These are phyloP conservation scores for Candolleomyces efflorescens DNA, from an alignment of 768 basidiomycete genomes.

Conservation along the genomic window DNA sequence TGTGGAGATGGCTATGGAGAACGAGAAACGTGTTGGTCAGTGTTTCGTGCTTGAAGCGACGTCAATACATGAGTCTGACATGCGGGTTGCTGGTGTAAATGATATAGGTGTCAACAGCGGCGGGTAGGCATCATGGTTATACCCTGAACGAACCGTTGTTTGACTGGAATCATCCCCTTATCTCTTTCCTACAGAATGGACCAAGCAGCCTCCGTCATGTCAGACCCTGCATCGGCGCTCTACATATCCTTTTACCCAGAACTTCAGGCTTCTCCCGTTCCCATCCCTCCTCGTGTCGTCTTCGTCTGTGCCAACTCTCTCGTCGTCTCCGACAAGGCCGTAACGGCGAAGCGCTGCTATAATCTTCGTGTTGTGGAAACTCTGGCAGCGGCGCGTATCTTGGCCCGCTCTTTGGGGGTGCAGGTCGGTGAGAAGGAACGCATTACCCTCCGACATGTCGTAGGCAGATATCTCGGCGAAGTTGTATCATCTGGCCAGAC, in stretches of 20 bases:
- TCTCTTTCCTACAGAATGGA: slow-evolving; percentile 59
- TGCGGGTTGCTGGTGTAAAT: too few species aligned
- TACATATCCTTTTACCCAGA: slow-evolving; percentile 81
- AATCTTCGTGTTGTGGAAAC: slow-evolving; percentile 93
- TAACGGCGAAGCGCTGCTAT: slow-evolving; percentile 73
- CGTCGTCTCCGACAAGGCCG: slow-evolving; percentile 75
- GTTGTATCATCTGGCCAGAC: slow-evolving; percentile 33
- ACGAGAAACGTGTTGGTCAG: slow-evolving; percentile 77
- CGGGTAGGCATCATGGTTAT: slow-evolving; percentile 42
- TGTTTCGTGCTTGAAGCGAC: not conserved
- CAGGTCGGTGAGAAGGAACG: slow-evolving; percentile 39
- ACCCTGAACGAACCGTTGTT: too few species aligned
- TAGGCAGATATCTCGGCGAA: slow-evolving; percentile 52
- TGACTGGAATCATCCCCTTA: not conserved
- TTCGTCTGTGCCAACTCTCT: slow-evolving; percentile 85
- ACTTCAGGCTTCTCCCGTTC: slow-evolving; percentile 62
- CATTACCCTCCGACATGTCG: slow-evolving; percentile 64
- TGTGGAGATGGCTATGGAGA: slow-evolving; percentile 77
- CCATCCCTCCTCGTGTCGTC: slow-evolving; percentile 51
- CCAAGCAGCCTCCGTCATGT: slow-evolving; percentile 86
- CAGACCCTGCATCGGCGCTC: slow-evolving; percentile 61
- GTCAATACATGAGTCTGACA: not conserved
- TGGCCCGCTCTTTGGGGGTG: slow-evolving; percentile 57
- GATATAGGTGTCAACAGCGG: slow-evolving; percentile 65
- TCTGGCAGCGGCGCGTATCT: slow-evolving; percentile 70